Conservation (phyloP, 768 basidiomycete genomes). For the Russula virescens region DNA sequence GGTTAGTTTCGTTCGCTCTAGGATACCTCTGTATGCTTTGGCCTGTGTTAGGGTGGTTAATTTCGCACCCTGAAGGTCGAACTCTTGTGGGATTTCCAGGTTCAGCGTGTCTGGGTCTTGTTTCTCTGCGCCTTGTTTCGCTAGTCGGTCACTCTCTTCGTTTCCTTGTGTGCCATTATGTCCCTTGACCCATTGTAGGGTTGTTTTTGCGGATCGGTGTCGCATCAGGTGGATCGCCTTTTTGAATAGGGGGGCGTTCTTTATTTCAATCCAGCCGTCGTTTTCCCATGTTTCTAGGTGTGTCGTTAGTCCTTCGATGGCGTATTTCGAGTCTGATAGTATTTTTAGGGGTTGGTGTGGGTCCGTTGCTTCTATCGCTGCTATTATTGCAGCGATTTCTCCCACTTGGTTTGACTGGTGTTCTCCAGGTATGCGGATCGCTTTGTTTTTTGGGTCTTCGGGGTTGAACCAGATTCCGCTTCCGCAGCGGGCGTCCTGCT, state of each 20-base stretch:
- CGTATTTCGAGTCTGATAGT: neutral
- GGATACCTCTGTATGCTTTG: too few species aligned
- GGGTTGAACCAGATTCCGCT: slow-evolving; percentile 15
- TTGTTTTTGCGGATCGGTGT: neutral
- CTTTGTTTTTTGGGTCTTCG: neutral
- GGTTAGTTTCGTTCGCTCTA: too few species aligned
- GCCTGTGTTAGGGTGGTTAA: neutral
- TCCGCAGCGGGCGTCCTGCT: slow-evolving; percentile 24
- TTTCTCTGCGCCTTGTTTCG: neutral
- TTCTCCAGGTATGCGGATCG: neutral
- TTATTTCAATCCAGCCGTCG: neutral
- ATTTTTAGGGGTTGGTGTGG: neutral
- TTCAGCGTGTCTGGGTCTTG: neutral
- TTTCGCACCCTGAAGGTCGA: neutral
- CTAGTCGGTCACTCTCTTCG: too few species aligned
- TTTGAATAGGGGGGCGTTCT: neutral
- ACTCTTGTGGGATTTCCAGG: neutral
- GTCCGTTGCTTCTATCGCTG: neutral
- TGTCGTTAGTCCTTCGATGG: neutral
- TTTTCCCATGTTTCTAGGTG: neutral
- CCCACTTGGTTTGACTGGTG: neutral
- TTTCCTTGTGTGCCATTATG: neutral
- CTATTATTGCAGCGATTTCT: neutral
- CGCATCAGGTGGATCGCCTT: neutral
- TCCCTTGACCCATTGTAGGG: neutral